phyloP scores from a whole-genome alignment of 148 eudicot species.

The Hydrangea macrophylla region DNA sequence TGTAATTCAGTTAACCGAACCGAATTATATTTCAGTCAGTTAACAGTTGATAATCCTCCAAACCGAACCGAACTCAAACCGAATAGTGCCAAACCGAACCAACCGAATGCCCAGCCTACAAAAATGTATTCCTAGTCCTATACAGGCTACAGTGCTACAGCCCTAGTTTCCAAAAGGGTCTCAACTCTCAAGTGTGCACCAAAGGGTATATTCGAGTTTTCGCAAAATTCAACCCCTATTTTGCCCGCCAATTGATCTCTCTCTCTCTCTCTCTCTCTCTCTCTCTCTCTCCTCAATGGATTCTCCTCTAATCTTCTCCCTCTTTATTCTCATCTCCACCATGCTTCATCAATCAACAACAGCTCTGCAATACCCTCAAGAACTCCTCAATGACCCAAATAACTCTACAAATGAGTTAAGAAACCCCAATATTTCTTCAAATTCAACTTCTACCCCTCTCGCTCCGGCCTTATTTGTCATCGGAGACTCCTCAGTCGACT shows the following conservation, averaged over 20 bases:
- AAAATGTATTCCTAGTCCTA: too few species aligned
- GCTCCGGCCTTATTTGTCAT: conserved; percentile 76
- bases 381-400: conserved; percentile 15
- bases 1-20: too few species aligned
- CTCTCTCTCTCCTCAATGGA: conserved; percentile 10
- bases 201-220: not conserved
- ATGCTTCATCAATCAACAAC: not conserved
- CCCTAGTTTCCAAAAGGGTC: too few species aligned
- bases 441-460: conserved; percentile 16
- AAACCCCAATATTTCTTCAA: too few species aligned
- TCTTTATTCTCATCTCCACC: conserved; percentile 19
- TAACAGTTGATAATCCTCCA: too few species aligned
- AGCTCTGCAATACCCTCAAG: conserved; percentile 34
- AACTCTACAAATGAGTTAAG: too few species aligned
- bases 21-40: too few species aligned
- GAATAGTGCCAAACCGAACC: too few species aligned
- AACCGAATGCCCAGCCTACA: too few species aligned
- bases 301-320: conserved; percentile 22
- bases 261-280: not conserved
- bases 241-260: conserved; percentile 39
- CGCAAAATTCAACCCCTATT: not conserved
- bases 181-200: too few species aligned
- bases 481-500: conserved; percentile 88
- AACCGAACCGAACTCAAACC: too few species aligned
- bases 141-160: too few species aligned